Base-by-base conservation (phyloP, 1,284 basidiomycete genomes). In the Amylostereum areolatum region DNA sequence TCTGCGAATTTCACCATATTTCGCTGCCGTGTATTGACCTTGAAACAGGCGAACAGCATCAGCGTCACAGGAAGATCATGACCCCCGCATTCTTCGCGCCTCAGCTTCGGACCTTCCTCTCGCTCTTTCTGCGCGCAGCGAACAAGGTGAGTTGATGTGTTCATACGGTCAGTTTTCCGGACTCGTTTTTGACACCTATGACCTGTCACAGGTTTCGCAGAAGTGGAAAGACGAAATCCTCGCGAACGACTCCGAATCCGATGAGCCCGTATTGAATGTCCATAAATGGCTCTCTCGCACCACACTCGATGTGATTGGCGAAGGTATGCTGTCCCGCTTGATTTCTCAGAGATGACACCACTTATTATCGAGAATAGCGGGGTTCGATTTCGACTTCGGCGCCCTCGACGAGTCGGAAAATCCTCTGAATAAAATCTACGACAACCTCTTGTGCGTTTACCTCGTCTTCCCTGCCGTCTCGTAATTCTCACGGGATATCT, bases 41-140 rank as follows among this genome's bases (percentile, higher is more conserved):
- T 34, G 8, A 28, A 4, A 11, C 29, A 57, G 54, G 65, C 42
- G 58, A 62, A 25, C 53, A 57, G 41, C 65, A 66, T 56, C 61
- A 55, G 53, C 56, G 58, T 39, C 63, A 65, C 48, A 60, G 65
- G 47, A 63, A 59, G 47, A 54, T 64, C 36, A 56, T 67, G 50
- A 57, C 58, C 25, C 60, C 64, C 11, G 65, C 65, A n/a, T 67
- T 67, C 37, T 45, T 45, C n/a, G 49, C 51, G n/a, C 43, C 52
- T 33, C 52, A 58, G 35, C 46, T 56, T 25, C 56, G 43, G 36
- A 40, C 50, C 4, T 60, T 60, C 45, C 45, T 59, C 25, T 52
- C 59, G 5, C 31, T 53, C 32, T 60, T 60, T 46, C 46, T 53
- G n/a, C 36, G 40, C 31, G 27, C 40, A 2, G 45, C 50, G 4